A percentile compares a stretch with the other conserved stretches of the same genome.
Conservation (phyloP, 2,329 filamentous ascomycete species). For the Ophiostoma tasmaniense region DNA sequence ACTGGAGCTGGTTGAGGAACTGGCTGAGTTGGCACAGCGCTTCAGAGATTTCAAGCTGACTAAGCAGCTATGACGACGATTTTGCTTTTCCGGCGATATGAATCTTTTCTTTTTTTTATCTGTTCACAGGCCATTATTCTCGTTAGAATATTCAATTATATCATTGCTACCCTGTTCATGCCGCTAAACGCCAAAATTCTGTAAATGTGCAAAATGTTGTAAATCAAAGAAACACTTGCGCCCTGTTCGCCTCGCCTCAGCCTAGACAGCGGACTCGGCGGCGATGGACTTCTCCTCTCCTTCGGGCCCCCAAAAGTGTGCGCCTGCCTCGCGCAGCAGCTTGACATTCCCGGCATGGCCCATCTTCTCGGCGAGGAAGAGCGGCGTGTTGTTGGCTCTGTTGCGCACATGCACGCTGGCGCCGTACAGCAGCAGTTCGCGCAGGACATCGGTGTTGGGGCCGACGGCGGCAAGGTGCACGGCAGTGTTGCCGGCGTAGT, state of each 20-base stretch:
- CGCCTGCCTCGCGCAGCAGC: slow-evolving; percentile 51
- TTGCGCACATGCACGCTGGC: slow-evolving; percentile 61
- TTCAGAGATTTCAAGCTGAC: neutral
- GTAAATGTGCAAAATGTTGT: neutral
- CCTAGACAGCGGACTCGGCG: neutral
- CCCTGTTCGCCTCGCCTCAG: neutral
- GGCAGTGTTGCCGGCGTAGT: slow-evolving; percentile 74
- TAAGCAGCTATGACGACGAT: neutral
- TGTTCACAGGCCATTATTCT: too few species aligned
- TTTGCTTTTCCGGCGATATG: neutral
- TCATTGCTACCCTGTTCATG: neutral
- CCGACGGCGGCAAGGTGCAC: slow-evolving; percentile 50
- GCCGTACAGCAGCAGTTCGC: slow-evolving; percentile 50
- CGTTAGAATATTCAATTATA: neutral
- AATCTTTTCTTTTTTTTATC: neutral
- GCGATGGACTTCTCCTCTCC: neutral
- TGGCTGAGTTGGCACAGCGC: neutral
- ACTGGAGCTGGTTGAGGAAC: too few species aligned
- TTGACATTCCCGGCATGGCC: slow-evolving; percentile 45
- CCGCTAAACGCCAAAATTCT: neutral
- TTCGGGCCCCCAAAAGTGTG: slow-evolving; percentile 49
- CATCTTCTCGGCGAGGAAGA: slow-evolving; percentile 54
- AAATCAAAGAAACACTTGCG: neutral
- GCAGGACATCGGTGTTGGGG: slow-evolving; percentile 46
- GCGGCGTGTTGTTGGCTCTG: slow-evolving; percentile 55